Conservation (phyloP, 768 basidiomycete species). For the Clavulina sp. region DNA sequence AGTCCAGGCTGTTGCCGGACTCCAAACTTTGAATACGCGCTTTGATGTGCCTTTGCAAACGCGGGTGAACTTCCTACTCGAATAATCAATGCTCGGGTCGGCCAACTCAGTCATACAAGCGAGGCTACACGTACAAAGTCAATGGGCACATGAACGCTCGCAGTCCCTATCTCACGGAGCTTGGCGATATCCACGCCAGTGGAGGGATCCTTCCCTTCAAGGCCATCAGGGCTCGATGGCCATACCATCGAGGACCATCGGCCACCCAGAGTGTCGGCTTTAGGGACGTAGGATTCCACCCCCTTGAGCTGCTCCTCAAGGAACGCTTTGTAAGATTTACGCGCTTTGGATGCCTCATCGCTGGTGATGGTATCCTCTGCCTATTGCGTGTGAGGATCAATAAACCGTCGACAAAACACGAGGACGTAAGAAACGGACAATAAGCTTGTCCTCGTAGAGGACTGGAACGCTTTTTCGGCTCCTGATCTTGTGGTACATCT, state of each 20-base stretch:
- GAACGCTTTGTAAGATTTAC: conserved; percentile 38
- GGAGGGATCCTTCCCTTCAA: conserved; percentile 27
- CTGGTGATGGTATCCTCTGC: conserved; percentile 34
- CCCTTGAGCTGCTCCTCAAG: conserved; percentile 45
- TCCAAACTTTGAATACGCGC: conserved; percentile 53
- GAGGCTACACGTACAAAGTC: conserved; percentile 38
- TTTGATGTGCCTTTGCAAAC: conserved; percentile 65
- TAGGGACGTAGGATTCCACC: conserved; percentile 31
- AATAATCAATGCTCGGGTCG: neutral
- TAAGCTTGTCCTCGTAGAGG: conserved; percentile 63
- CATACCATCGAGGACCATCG: conserved; percentile 51
- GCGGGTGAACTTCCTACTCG: conserved; percentile 54
- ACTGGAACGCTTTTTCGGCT: conserved; percentile 59
- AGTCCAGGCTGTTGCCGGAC: conserved; percentile 58
- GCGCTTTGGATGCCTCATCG: conserved; percentile 32
- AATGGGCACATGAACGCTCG: conserved; percentile 42
- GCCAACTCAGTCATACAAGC: neutral
- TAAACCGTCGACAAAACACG: conserved; percentile 7
- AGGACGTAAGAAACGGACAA: conserved; percentile 28
- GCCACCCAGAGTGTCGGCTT: conserved; percentile 37
- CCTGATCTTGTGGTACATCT: conserved; percentile 82
- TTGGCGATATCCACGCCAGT: conserved; percentile 45
- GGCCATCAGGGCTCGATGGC: conserved; percentile 40
- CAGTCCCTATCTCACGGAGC: conserved; percentile 43
- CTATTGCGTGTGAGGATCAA: conserved; percentile 20